Conservation (phyloP, 306 rosid species). For the Calophaca sinica region DNA sequence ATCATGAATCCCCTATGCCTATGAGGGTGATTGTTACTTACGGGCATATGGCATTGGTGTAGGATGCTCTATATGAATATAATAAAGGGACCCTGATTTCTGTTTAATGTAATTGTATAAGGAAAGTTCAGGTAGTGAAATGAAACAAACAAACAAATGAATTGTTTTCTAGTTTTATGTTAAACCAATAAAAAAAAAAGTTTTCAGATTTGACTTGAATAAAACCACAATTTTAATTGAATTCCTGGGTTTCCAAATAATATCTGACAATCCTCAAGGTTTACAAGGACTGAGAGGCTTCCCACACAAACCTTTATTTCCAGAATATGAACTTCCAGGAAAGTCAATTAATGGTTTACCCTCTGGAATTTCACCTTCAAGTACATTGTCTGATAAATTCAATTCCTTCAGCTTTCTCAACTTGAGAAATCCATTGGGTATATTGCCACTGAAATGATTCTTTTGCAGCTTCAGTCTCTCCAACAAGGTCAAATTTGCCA, state of each 20-base stretch:
- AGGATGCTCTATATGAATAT: too few species aligned
- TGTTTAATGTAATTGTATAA: too few species aligned
- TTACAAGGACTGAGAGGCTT: constrained; percentile 72
- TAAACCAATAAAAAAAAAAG: too few species aligned
- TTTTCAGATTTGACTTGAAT: too few species aligned
- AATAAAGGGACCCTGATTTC: too few species aligned
- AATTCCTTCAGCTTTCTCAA: constrained; percentile 58
- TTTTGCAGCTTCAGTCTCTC: constrained; percentile 67
- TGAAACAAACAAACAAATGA: neutral
- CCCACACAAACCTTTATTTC: constrained; percentile 74
- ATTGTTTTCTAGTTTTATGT: too few species aligned
- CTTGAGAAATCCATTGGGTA: constrained; percentile 65
- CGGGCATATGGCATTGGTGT: too few species aligned
- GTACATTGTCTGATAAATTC: constrained; percentile 64
- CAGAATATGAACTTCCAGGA: constrained; percentile 62
- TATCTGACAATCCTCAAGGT: constrained; percentile 28
- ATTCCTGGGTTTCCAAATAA: constrained; percentile 5
- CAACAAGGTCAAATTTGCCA: constrained; percentile 57
- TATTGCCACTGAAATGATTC: constrained; percentile 63
- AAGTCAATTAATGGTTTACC: constrained; percentile 66
- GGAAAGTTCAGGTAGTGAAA: neutral
- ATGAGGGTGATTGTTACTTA: too few species aligned
- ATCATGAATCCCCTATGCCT: too few species aligned
- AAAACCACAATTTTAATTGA: constrained; percentile 1
- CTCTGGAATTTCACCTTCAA: constrained; percentile 74